These are phyloP conservation scores for Hortiboletus campestris DNA, from an alignment of 768 basidiomycete species.

Conservation along the genomic window DNA sequence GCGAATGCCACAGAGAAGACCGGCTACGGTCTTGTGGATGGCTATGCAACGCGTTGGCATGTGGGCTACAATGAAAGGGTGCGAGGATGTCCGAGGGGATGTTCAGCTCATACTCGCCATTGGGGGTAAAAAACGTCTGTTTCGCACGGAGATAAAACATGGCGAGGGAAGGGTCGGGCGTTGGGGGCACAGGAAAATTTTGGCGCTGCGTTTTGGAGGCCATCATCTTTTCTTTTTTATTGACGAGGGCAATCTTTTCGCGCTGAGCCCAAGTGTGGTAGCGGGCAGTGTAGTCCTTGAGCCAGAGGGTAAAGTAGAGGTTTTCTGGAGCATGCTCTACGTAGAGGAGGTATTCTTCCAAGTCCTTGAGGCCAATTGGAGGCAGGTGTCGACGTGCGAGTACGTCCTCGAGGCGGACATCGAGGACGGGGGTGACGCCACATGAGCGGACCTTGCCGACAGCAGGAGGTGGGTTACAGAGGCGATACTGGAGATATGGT, in stretches of 20 bases:
- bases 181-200: constrained; percentile 31
- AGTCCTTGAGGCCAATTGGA: constrained; percentile 73
- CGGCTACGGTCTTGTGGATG: constrained; percentile 8
- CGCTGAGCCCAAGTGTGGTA: constrained; percentile 42
- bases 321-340: constrained; percentile 76
- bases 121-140: constrained; percentile 76
- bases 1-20: constrained; percentile 24
- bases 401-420: constrained; percentile 71
- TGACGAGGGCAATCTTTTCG: constrained; percentile 24
- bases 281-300: constrained; percentile 64
- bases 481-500: constrained; percentile 35
- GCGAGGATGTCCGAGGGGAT: constrained; percentile 65
- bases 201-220: constrained; percentile 32
- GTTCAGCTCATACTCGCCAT: constrained; percentile 68
- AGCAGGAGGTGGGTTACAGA: constrained; percentile 68
- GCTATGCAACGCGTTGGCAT: constrained; percentile 24
- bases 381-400: constrained; percentile 76
- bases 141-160: constrained; percentile 80
- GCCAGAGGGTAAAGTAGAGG: constrained; percentile 82
- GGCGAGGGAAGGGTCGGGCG: constrained; percentile 53
- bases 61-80: constrained; percentile 48
- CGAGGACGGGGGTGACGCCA: constrained; percentile 62
- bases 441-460: constrained; percentile 69
- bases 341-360: constrained; percentile 80
- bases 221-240: constrained; percentile 42